A percentile compares a stretch with the other conserved stretches of the same genome.
These are phyloP conservation scores for Oemleria cerasiformis DNA, from an alignment of 306 rosid genomes.

Conservation along the genomic window DNA sequence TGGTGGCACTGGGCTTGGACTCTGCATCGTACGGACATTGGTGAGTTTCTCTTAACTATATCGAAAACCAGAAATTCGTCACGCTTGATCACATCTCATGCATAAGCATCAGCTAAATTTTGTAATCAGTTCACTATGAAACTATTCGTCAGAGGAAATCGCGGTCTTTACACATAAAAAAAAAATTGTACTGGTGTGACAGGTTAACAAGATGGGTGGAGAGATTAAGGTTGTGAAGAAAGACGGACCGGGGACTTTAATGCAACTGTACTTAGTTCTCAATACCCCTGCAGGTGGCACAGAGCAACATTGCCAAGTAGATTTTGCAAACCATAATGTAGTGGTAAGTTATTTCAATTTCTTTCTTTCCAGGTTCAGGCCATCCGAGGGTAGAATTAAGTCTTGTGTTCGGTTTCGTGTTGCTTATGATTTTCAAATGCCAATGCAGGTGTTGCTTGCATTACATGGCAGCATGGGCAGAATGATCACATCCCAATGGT, in stretches of 20 bases:
- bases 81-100: not conserved
- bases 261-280: constrained; percentile 74
- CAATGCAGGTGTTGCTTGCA: constrained; percentile 81
- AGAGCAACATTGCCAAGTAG: constrained; percentile 61
- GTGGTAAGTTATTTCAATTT: constrained; percentile 55
- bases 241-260: constrained; percentile 82
- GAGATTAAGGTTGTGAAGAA: constrained; percentile 85
- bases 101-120: not conserved
- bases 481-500: constrained; percentile 70
- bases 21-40: constrained; percentile 92
- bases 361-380: constrained; percentile 11
- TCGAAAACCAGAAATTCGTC: constrained; percentile 8
- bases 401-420: not conserved
- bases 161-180: not conserved
- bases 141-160: too few species aligned
- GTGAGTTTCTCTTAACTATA: constrained; percentile 44
- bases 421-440: not conserved
- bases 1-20: constrained; percentile 99
- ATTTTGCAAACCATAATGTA: constrained; percentile 54
- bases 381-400: not conserved
- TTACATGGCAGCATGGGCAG: constrained; percentile 70
- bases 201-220: constrained; percentile 99
- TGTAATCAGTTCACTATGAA: too few species aligned
- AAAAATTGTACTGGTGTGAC: constrained; percentile 16
- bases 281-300: constrained; percentile 58